Conservation (phyloP, 495 filamentous ascomycete species). For the Penicillium desertorum region DNA sequence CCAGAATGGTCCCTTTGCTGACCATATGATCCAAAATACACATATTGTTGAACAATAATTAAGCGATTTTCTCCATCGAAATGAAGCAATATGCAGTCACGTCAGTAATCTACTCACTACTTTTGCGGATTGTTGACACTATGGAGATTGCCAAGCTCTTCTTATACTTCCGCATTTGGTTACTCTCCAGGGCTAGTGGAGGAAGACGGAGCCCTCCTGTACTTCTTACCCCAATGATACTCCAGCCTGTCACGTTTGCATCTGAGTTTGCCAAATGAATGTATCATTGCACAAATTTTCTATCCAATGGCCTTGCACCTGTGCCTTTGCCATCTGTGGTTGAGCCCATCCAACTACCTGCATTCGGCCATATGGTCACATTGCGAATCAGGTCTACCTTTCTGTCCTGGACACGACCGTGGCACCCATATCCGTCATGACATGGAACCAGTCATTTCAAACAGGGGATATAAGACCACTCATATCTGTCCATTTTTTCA, state of each 20-base stretch:
- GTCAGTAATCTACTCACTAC: not conserved
- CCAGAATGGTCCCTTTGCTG: not conserved
- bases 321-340: slow-evolving; percentile 28
- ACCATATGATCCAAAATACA: not conserved
- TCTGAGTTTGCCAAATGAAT: slow-evolving; percentile 15
- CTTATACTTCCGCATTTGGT: slow-evolving; percentile 36
- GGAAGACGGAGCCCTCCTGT: slow-evolving; percentile 1
- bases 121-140: not conserved
- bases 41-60: not conserved
- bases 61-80: not conserved
- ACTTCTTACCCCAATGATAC: slow-evolving; percentile 29
- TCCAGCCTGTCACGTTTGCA: slow-evolving; percentile 37
- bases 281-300: slow-evolving; percentile 21
- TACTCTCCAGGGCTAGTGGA: slow-evolving; percentile 9
- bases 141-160: slow-evolving; percentile 2
- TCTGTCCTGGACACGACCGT: slow-evolving; percentile 37
- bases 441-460: slow-evolving; percentile 12
- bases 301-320: slow-evolving; percentile 18
- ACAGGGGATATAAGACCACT: slow-evolving; percentile 35
- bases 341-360: slow-evolving; percentile 20
- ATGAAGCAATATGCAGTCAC: not conserved
- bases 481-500: slow-evolving; percentile 8
- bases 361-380: slow-evolving; percentile 23
- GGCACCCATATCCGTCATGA: slow-evolving; percentile 26
- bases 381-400: slow-evolving; percentile 30